Conservation (phyloP, 148 eudicot genomes). For the Rhododendron henanense region DNA sequence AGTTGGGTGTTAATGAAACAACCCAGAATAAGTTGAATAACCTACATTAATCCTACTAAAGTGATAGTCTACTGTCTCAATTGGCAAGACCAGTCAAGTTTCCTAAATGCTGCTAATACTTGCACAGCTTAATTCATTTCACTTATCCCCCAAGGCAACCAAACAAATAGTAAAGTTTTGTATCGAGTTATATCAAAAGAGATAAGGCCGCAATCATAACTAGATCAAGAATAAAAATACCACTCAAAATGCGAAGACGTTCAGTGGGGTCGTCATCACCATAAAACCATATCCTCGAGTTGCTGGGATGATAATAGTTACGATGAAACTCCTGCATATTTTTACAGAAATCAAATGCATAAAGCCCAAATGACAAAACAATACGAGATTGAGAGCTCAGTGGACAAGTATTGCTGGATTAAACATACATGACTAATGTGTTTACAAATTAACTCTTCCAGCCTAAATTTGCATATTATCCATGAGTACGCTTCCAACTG, state of each 20-base stretch:
- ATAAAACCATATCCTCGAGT: constrained; percentile 97
- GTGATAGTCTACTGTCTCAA: background rate
- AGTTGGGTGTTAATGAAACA: background rate
- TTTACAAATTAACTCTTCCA: background rate
- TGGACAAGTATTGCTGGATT: background rate
- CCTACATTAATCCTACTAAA: background rate
- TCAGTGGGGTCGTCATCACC: constrained; percentile 95
- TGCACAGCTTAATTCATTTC: background rate
- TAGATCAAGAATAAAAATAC: constrained; percentile 31
- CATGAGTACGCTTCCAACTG: background rate
- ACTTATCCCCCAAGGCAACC: background rate
- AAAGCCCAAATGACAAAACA: background rate
- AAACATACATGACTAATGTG: background rate
- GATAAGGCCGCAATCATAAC: background rate
- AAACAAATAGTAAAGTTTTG: background rate
- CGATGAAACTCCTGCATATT: constrained; percentile 79
- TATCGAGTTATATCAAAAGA: background rate
- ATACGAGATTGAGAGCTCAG: background rate
- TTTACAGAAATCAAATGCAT: background rate
- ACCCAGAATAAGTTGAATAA: background rate
- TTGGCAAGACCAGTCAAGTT: background rate
- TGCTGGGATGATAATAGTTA: constrained; percentile 94
- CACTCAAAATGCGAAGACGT: constrained; percentile 88
- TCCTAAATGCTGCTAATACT: constrained; percentile 4
- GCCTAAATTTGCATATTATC: background rate